Base-by-base conservation (phyloP, 2,329 filamentous ascomycete genomes). In the Grosmannia huntii region DNA sequence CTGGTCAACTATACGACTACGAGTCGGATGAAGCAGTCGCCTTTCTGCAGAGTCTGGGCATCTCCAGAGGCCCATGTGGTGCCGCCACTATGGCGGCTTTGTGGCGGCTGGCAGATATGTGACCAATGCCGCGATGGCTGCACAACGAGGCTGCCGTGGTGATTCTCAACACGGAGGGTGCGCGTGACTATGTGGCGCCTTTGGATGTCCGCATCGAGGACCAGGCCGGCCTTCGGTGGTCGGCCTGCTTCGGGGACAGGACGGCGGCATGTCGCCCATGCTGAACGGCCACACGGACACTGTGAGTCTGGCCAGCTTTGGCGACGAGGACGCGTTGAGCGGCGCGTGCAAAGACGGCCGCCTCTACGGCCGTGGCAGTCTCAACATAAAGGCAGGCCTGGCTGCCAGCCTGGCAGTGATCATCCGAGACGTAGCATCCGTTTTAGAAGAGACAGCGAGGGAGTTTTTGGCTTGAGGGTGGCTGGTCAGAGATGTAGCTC, bases 11-110 rank as follows among this genome's bases (percentile, higher is more conserved):
- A 38, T 38, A 38, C 36, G 36, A 38, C 36, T 67, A 68, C 14
- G 84, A 90, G 60, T 75, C 80, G 0, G 85, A 90, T 63, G 59
- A 71, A 0, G 82, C 83, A 0, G 74, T 83, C 0, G 62, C 76
- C 61, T 76, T 83, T 56, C 71, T 90, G 1, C 66, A 75, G 14
- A 36, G n/a, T 10, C 19, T 55, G 2, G 61, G 62, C 4, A 63
- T 71, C 31, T 23, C 44, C 7, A 66, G 66, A 1, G 69, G 69
- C 2, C 69, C 69, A 7, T 71, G 68, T 50, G 69, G 69, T 5
- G 68, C 75, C 5, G 76, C 78, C 2, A 68, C 75, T 0, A 64
- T 81, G 52, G 76, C 75, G 25, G 83, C 81, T 1, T 64, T 90
- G 28, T 49, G 60, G 31, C 50, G 50, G 12, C 31, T 38, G 12